A percentile compares a stretch with the other conserved stretches of the same genome.
Conservation (phyloP, 208 protist species). For the Wallacemonas sp. region DNA sequence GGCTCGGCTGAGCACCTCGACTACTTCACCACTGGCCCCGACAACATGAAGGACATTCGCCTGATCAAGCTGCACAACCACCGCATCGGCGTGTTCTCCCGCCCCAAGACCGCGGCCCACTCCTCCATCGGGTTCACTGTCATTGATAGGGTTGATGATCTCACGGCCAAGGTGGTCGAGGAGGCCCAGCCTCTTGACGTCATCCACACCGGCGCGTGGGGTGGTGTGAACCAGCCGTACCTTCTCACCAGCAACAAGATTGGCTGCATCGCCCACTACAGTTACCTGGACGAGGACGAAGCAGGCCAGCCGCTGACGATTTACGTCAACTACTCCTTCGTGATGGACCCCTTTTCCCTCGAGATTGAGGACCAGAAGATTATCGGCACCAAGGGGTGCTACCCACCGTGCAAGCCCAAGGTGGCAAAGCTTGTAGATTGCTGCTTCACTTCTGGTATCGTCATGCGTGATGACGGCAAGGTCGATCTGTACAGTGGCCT, state of each 20-base stretch:
- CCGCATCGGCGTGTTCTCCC: conserved; percentile 64
- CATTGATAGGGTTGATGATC: conserved; percentile 46
- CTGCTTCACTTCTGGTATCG: conserved; percentile 25
- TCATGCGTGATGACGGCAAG: conserved; percentile 32
- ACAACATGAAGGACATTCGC: conserved; percentile 66
- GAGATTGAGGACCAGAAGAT: conserved; percentile 31
- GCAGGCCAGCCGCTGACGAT: conserved; percentile 20
- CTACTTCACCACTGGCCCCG: conserved; percentile 49
- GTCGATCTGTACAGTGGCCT: conserved; percentile 30
- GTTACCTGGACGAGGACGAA: conserved; percentile 35
- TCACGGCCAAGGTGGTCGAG: conserved; percentile 47
- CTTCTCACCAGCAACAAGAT: conserved; percentile 55
- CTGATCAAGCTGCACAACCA: conserved; percentile 43
- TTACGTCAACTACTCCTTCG: conserved; percentile 41
- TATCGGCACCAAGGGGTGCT: conserved; percentile 42
- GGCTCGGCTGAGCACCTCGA: conserved; percentile 38
- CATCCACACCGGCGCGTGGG: conserved; percentile 57
- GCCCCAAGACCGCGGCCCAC: conserved; percentile 46
- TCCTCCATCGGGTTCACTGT: conserved; percentile 63
- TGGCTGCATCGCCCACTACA: conserved; percentile 73
- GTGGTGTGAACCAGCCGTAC: conserved; percentile 68
- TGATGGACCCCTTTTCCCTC: conserved; percentile 28
- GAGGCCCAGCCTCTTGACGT: conserved; percentile 56
- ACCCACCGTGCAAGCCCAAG: conserved; percentile 36
- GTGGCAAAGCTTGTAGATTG: conserved; percentile 27